Base-by-base conservation (phyloP, 345 rosid species). In the Populus deltoides region DNA sequence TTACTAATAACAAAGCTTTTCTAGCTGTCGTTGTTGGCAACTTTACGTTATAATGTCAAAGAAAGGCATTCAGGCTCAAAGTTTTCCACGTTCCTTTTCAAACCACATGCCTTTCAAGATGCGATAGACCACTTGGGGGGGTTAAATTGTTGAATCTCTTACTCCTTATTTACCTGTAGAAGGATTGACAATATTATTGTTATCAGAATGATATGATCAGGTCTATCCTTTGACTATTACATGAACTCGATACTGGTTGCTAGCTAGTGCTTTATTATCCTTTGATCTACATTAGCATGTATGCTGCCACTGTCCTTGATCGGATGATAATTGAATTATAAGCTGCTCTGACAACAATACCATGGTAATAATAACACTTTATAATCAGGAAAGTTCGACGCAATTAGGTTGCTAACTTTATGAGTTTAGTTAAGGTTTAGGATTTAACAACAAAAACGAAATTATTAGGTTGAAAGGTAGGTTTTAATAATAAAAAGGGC, bases 11-110 rank as follows among this genome's bases (percentile, higher is more conserved):
- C 13, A 31, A 31, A 51, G 43, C 29, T 3, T 7, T 20, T 7
- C 63, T 55, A 53, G 79, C 55, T 53, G 79, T 38, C 79, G 57
- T 66, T 10, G 29, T 39, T 33, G 47, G 24, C 25, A 53, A 68
- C 79, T 76, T 68, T 18, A 3, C 7, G 5, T 2, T 11, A 11
- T 27, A 27, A 35, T 36, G 62, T 76, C 78, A 39, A 70, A 41
- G 25, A 24, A 53, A 7, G 80, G 61, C 66, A 7, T 9, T 20
- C 18, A 39, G 39, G 76, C 24, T 41, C 59, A 5, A 11, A 16
- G 66, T 41, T 43, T 62, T 63, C 67, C 39, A 39, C 51, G 5
- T 6, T 61, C n/a, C 25, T 59, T 73, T 59, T 59, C 77, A 74
- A 41, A 27, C 49, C 39, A 18, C 77, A 24, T 59, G 65, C 65